Base-by-base conservation (phyloP, 768 basidiomycete genomes). In the Neoboletus brunneissimus region DNA sequence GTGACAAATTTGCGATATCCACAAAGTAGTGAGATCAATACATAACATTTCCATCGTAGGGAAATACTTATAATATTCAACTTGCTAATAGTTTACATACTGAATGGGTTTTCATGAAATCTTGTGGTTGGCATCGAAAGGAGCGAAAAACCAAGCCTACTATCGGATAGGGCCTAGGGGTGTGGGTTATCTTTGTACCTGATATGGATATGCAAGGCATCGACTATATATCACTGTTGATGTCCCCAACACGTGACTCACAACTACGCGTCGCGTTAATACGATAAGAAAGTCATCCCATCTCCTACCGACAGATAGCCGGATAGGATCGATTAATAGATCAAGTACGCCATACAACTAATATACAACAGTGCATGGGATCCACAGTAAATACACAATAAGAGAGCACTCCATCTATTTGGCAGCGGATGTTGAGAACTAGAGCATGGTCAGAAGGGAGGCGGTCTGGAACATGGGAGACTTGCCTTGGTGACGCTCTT, bases 401-500 rank as follows among this genome's bases (percentile, higher is more conserved):
- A 51, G 41, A 58, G 44, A 43, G 25, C 3, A 38, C 43, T 15
- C 37, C 16, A 37, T 67, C 63, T 77, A 78, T 58, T 78, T 76
- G n/a, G 78, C 69, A 11, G 74, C 72, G 8, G 78, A 76, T 57
- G 77, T 74, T 46, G 77, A 79, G 70, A 79, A 79, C 75, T 79
- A 38, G 1, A 48, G 20, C 0, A 35, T 1, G 5, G 12, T 64
- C 50, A 58, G 43, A 49, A 62, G 51, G 6, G 34, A 25, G 35
- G 27, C 11, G 3, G 2, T 3, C 23, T 18, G 22, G 29, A 35
- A 57, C 64, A 29, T 2, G 11, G 23, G 23, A 1, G 18, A 53
- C 64, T 31, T 46, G 74, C 75, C 77, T 86, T 87, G 62, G 86
- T 87, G 56, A 87, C 85, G 34, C 80, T 81, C 77, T 87, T 87